Base-by-base conservation (phyloP, 768 basidiomycete species). In the Leccinum barrowsii region DNA sequence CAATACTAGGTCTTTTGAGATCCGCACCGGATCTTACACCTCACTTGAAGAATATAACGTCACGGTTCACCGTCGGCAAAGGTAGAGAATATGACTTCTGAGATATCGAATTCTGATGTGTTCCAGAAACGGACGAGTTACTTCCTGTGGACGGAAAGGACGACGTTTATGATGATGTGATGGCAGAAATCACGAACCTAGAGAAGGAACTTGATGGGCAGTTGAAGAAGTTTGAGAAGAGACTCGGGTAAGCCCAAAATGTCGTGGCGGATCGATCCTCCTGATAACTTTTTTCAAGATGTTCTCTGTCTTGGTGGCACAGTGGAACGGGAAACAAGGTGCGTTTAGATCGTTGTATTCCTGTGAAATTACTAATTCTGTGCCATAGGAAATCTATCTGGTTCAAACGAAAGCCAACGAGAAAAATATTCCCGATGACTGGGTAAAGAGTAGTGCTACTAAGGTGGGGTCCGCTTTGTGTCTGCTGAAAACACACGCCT, bases 101-200 rank as follows among this genome's bases (percentile, higher is more conserved):
- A 40, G 52, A 59, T 28, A 57, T 57, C 34, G n/a, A 54, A 57
- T 60, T 67, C 68, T 68, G 61, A 68, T 65, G 58, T 57, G 15
- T 55, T 63, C n/a, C 57, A 89, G 86, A 83, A 60, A 73, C 73
- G 52, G 83, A 86, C 65, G 85, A 89, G 61, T 80, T 98, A 2
- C 75, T 92, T 17, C 97, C 97, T 2, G 79, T 81, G 54, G 78
- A 83, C n/a, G 95, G 94, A 22, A 90, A 90, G 65, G 93, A 98
- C 63, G 84, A 87, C 24, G 85, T 78, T 44, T 98, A 92, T 64
- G 96, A 98, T 69, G 79, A 76, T 15, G 81, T 95, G 44, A 82
- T 85, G 71, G 74, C 77, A 28, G 89, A 90, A 65, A 94, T 97
- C 40, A 68, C 72, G 2, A 79, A 74, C 2, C 72, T 95, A 50